A percentile compares a stretch with the other conserved stretches of the same genome.
These are phyloP conservation scores for Anthracocystis panici-leucophaei DNA, from an alignment of 1,284 basidiomycete species.

Conservation along the genomic window DNA sequence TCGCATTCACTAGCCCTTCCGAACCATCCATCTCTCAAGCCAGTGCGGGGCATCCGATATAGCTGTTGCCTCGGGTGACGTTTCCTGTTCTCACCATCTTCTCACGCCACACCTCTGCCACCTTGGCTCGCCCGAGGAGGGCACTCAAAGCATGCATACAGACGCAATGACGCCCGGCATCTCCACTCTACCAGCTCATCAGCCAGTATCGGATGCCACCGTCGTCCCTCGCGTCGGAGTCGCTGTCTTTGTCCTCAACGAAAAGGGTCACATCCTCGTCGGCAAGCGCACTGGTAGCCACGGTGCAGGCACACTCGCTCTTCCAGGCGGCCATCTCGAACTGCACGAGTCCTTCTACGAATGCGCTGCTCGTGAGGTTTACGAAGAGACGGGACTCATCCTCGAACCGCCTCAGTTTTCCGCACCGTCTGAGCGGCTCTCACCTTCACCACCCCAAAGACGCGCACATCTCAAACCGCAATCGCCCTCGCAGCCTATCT, in stretches of 20 bases:
- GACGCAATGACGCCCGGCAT: conserved; percentile 7
- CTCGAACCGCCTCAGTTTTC: conserved; percentile 27
- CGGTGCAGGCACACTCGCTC: conserved; percentile 61
- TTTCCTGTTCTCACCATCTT: not conserved
- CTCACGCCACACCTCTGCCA: no score
- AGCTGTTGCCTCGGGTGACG: not conserved
- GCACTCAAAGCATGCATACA: conserved; percentile 1
- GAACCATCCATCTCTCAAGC: not conserved
- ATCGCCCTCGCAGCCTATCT: conserved; percentile 18
- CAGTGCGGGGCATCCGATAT: no score
- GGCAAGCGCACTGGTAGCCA: conserved; percentile 65
- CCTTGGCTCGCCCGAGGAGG: not conserved
- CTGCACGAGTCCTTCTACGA: conserved; percentile 62
- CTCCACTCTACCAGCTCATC: not conserved
- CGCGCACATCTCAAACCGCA: conserved; percentile 18
- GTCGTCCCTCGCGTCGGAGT: conserved; percentile 62
- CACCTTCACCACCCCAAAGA: conserved; percentile 3
- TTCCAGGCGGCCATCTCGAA: conserved; percentile 69
- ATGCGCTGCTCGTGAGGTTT: conserved; percentile 57
- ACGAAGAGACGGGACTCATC: conserved; percentile 52
- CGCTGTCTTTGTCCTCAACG: conserved; percentile 62
- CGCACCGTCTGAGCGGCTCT: conserved; percentile 14
- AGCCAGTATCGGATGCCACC: conserved; percentile 45
- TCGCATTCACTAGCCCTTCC: not conserved
- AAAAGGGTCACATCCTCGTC: conserved; percentile 52